Evolutionary conservation across 2,329 filamentous ascomycete species (phyloP).

Genomic region (Macrophomina tecta): DNA sequence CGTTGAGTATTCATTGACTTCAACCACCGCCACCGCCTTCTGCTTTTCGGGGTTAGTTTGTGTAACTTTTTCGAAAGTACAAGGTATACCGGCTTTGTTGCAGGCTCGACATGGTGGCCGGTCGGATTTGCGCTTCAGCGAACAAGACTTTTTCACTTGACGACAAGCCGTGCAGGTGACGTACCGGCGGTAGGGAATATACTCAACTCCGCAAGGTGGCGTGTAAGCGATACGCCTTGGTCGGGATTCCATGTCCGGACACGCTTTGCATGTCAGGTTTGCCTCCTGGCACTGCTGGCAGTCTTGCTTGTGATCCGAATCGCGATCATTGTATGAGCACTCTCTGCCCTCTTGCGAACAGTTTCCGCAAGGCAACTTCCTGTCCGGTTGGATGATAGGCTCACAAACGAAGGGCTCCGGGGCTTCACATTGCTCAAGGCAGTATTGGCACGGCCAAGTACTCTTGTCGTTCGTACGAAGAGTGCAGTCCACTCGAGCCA

Average conservation of each 20-base stretch:
- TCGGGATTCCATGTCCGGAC: neutral
- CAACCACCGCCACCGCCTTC: neutral
- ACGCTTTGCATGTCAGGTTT: neutral
- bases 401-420: conserved; percentile 39
- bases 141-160: conserved; percentile 38
- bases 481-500: conserved; percentile 33
- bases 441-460: conserved; percentile 36
- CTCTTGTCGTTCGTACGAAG: conserved; percentile 37
- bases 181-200: neutral
- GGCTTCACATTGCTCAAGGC: neutral
- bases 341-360: neutral
- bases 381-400: conserved; percentile 38
- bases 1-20: neutral
- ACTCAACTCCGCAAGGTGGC: conserved; percentile 5
- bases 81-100: conserved; percentile 36
- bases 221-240: conserved; percentile 14
- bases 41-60: conserved; percentile 7
- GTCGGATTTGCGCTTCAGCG: conserved; percentile 37
- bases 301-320: neutral
- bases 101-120: conserved; percentile 44
- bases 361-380: conserved; percentile 42
- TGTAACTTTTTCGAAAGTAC: conserved; percentile 38
- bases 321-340: conserved; percentile 10
- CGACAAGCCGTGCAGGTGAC: conserved; percentile 40
- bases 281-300: conserved; percentile 11